Base-by-base conservation (phyloP, 176 grass and related monocot species). In the Raddia distichophylla region DNA sequence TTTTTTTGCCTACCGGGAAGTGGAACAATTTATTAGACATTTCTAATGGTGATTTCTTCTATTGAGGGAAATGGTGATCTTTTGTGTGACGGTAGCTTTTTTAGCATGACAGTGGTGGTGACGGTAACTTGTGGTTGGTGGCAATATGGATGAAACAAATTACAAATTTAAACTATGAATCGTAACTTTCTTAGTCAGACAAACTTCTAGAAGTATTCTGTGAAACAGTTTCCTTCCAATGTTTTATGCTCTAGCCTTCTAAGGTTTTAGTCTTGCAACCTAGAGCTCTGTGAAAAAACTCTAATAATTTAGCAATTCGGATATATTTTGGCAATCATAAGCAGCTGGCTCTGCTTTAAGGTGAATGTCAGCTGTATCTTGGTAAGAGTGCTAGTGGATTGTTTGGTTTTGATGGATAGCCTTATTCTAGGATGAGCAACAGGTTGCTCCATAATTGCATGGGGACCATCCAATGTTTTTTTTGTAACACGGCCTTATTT, bases 251-350 rank as follows among this genome's bases (percentile, higher is more conserved):
- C 5, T 13, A 65, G 60, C n/a, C 49, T 73, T 73, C 42, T 45
- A 79, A 44, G 35, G 34, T 73, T 73, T 32, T 54, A 79, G 51
- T 7, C 55, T 69, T 50, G 65, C 47, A 70, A 20, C 64, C 2
- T 50, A 62, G 37, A 82, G 64, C 42, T 61, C 61, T 19, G 20
- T 15, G 8, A 18, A 10, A n/a, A 7, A 12, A 75, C 19, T 37
- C 64, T 44, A 69, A 70, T 48, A 48, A 67, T 12, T 13, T 19
- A 74, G 45, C 49, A 13, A 56, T 61, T 12, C 52, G 17, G 69
- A 67, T 47, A 77, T 2, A 75, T 78, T 55, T 73, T 79, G 60
- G 57, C n/a, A 78, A 73, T 78, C 80, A 72, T 83, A 49, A 60
- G 18, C 33, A 78, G 73, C 37, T 78, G 7, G 15, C 60, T 68